Conservation (phyloP, 257 asterid genomes). For the Echites panduratus region DNA sequence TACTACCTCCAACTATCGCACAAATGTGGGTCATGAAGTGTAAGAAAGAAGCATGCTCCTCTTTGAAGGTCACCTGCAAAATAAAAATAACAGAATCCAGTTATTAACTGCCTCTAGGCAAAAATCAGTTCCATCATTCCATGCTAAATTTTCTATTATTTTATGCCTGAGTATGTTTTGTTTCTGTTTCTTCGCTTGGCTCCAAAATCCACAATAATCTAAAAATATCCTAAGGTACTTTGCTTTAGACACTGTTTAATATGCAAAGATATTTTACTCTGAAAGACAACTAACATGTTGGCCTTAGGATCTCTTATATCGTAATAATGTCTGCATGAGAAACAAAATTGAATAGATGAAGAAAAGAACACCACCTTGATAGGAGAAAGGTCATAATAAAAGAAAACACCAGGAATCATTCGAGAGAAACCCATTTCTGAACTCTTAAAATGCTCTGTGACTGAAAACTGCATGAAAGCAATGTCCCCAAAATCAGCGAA, state of each 20-base stretch:
- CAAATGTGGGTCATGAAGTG: slow-evolving; percentile 90
- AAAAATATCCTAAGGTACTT: not conserved
- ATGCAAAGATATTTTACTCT: not conserved
- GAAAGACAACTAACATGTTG: no score
- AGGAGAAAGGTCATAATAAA: slow-evolving; percentile 93
- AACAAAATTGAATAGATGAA: not conserved
- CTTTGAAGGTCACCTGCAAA: slow-evolving; percentile 79
- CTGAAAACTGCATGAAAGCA: slow-evolving; percentile 72
- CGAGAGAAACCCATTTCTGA: slow-evolving; percentile 51
- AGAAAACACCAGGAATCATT: slow-evolving; percentile 83
- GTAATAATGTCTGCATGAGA: not conserved
- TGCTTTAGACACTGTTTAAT: not conserved
- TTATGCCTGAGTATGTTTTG: not conserved
- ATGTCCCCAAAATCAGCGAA: slow-evolving; percentile 6
- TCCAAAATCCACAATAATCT: not conserved
- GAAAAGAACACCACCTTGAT: slow-evolving; percentile 53
- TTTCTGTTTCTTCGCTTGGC: not conserved
- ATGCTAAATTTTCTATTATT: not conserved
- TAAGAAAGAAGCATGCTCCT: slow-evolving; percentile 78
- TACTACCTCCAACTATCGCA: slow-evolving; percentile 92
- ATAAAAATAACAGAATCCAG: slow-evolving; percentile 3
- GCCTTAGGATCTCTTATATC: not conserved
- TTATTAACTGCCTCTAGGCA: not conserved
- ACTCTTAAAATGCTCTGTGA: slow-evolving; percentile 81
- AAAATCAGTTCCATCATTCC: slow-evolving; percentile 1